These are phyloP conservation scores for Yamadazyma friedrichii DNA, from an alignment of 1,139 yeast genomes.

Conservation along the genomic window DNA sequence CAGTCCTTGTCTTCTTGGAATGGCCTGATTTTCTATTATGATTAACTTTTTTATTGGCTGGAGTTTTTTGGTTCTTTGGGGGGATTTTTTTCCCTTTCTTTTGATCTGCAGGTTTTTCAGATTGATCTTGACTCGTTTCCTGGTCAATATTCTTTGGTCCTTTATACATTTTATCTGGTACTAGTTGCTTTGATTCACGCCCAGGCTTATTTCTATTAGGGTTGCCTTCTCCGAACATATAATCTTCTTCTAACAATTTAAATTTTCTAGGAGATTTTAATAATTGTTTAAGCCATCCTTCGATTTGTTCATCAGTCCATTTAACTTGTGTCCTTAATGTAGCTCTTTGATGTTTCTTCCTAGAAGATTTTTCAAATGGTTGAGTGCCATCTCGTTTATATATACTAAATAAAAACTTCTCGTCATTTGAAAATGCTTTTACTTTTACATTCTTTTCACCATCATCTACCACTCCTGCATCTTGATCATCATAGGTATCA, in stretches of 20 bases:
- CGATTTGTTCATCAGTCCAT: constrained; percentile 90
- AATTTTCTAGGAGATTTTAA: constrained; percentile 62
- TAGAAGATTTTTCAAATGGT: constrained; percentile 46
- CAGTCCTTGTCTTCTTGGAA: constrained; percentile 28
- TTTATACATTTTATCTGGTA: constrained; percentile 2
- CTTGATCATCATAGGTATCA: constrained; percentile 81
- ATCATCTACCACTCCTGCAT: constrained; percentile 25
- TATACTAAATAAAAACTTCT: constrained; percentile 55
- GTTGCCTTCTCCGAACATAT: constrained; percentile 43
- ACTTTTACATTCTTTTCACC: constrained; percentile 10
- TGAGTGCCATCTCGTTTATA: constrained; percentile 51
- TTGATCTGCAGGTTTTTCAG: not conserved
- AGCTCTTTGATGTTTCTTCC: constrained; percentile 54
- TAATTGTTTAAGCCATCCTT: constrained; percentile 87
- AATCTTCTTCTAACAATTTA: constrained; percentile 61
- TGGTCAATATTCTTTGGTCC: not conserved
- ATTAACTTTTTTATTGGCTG: constrained; percentile 39
- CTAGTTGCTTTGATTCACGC: not conserved
- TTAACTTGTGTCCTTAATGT: constrained; percentile 50
- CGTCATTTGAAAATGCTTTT: constrained; percentile 12
- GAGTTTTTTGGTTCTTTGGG: constrained; percentile 2
- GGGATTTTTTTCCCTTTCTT: constrained; percentile 7
- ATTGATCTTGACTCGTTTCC: not conserved
- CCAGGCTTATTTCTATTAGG: constrained; percentile 16
- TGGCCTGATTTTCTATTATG: constrained; percentile 63